phyloP scores from a whole-genome alignment of 2,329 filamentous ascomycete genomes.

The Westerdykella aurantiaca region DNA sequence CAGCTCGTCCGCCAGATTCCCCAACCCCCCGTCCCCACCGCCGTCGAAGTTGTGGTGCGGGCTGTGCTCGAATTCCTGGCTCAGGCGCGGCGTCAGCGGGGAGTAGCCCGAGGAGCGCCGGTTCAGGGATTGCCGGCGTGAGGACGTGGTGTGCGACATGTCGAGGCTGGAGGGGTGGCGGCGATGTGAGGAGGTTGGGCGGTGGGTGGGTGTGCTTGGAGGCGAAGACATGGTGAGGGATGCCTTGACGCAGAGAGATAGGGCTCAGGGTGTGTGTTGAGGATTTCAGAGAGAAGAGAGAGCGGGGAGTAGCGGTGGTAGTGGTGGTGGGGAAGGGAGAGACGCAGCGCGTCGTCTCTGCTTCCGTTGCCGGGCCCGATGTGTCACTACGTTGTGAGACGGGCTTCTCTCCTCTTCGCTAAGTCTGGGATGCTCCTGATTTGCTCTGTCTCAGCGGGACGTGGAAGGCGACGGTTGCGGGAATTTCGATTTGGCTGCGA shows the following conservation, averaged over 20 bases:
- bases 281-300: background rate
- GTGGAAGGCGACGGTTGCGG: too few species aligned
- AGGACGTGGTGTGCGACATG: slow-evolving; percentile 36
- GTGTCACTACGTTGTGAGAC: slow-evolving; percentile 3
- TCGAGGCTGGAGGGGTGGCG: slow-evolving; percentile 39
- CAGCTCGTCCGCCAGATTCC: slow-evolving; percentile 75
- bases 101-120: slow-evolving; percentile 43
- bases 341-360: slow-evolving; percentile 5
- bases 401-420: background rate
- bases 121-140: slow-evolving; percentile 33
- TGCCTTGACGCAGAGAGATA: too few species aligned
- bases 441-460: too few species aligned
- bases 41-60: slow-evolving; percentile 36
- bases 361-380: slow-evolving; percentile 2
- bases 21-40: slow-evolving; percentile 54
- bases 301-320: background rate
- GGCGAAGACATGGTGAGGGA: slow-evolving; percentile 35
- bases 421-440: too few species aligned
- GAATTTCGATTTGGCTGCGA: background rate
- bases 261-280: too few species aligned
- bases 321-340: background rate
- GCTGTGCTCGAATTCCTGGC: slow-evolving; percentile 37
- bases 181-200: slow-evolving; percentile 34
- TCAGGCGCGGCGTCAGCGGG: slow-evolving; percentile 40
- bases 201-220: slow-evolving; percentile 38